These are phyloP conservation scores for Macadamia tetraphylla DNA, from an alignment of 164 flowering plant species.

Conservation along the genomic window DNA sequence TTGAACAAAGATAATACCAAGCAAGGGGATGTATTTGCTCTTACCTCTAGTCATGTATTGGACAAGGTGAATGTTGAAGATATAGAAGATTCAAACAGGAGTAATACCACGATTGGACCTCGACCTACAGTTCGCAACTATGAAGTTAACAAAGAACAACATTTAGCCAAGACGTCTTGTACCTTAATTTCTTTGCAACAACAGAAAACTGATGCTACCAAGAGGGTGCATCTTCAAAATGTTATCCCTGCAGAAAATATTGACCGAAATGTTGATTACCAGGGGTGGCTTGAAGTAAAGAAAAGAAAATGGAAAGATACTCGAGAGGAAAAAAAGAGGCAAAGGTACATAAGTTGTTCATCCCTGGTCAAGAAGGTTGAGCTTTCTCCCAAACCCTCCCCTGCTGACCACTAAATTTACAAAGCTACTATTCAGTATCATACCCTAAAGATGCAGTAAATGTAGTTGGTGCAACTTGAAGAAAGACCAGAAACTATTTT, in stretches of 20 bases:
- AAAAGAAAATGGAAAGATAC: slow-evolving; percentile 88
- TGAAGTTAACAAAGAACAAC: slow-evolving; percentile 35
- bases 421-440: not conserved
- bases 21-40: slow-evolving; percentile 15
- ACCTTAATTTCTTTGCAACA: slow-evolving; percentile 14
- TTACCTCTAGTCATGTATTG: slow-evolving; percentile 12
- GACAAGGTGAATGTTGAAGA: slow-evolving; percentile 42
- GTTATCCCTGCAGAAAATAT: slow-evolving; percentile 26
- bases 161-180: slow-evolving; percentile 17
- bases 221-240: slow-evolving; percentile 15
- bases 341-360: slow-evolving; percentile 39
- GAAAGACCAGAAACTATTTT: not conserved
- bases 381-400: no score
- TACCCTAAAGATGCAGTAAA: not conserved
- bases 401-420: not conserved
- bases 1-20: slow-evolving; percentile 26
- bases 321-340: slow-evolving; percentile 70
- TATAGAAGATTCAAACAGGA: slow-evolving; percentile 63
- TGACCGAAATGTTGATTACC: slow-evolving; percentile 78
- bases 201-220: slow-evolving; percentile 16
- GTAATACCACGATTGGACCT: slow-evolving; percentile 34
- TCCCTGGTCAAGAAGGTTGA: not conserved
- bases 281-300: slow-evolving; percentile 83
- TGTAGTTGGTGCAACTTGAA: not conserved
- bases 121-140: slow-evolving; percentile 63